Evolutionary conservation across 2,329 filamentous ascomycete genomes (phyloP).

Genomic region (Dendrostoma leiphaemia): DNA sequence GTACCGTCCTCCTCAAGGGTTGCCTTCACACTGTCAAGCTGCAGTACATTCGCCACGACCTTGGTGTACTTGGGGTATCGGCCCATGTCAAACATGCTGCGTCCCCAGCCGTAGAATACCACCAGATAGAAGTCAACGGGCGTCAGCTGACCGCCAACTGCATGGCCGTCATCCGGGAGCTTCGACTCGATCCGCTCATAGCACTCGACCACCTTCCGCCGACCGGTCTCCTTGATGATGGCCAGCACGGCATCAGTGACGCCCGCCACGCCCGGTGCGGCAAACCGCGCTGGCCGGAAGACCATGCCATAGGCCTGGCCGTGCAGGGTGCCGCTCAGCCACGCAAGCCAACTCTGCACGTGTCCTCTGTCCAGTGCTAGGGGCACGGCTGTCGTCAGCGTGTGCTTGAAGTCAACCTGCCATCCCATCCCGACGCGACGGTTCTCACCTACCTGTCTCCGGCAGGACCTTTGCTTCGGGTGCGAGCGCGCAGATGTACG

Average conservation of each 20-base stretch:
- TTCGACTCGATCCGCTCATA: slow-evolving; percentile 13
- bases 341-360: slow-evolving; percentile 31
- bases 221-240: slow-evolving; percentile 22
- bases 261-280: slow-evolving; percentile 17
- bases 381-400: not conserved
- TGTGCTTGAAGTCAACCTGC: too few relatives aligned
- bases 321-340: slow-evolving; percentile 32
- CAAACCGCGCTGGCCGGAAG: slow-evolving; percentile 27
- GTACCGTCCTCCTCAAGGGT: not conserved
- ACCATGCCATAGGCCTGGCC: slow-evolving; percentile 26
- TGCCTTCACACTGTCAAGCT: not conserved
- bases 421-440: too few relatives aligned
- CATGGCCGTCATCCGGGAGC: slow-evolving; percentile 5
- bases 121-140: slow-evolving; percentile 19
- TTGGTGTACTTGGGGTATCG: not conserved
- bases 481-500: slow-evolving; percentile 24
- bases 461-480: not conserved
- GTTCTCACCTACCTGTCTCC: not conserved
- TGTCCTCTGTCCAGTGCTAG: slow-evolving; percentile 24
- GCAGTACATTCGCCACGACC: not conserved
- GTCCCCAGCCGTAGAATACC: not conserved
- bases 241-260: slow-evolving; percentile 20
- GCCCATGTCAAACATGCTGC: not conserved
- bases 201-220: slow-evolving; percentile 16
- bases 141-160: slow-evolving; percentile 21